Conservation (phyloP, 139 green algal species). For the Edaphochlamys debaryana region DNA sequence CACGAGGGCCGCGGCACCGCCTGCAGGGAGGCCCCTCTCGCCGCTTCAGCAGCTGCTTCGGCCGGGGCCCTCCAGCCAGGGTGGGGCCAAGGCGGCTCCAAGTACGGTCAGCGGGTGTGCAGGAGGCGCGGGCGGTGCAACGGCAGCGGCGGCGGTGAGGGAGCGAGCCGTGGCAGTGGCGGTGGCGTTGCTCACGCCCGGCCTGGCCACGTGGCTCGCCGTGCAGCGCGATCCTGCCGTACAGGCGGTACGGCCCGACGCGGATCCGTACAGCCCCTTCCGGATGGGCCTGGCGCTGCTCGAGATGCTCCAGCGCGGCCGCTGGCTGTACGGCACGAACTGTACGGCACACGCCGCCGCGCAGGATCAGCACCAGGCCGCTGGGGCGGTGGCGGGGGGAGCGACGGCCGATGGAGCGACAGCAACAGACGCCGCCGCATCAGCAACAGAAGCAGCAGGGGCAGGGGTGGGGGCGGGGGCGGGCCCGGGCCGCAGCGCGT, state of each 20-base stretch:
- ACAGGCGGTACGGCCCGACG: neutral
- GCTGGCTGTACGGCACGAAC: no score
- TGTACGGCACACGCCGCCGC: neutral
- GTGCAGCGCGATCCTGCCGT: neutral
- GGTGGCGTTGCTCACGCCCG: constrained; percentile 23
- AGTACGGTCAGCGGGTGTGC: no score
- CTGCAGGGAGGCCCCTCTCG: no score
- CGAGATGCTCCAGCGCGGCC: neutral
- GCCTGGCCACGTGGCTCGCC: constrained; percentile 1
- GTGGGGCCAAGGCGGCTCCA: no score
- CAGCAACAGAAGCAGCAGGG: no score
- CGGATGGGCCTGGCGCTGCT: constrained; percentile 12
- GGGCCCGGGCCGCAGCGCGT: neutral
- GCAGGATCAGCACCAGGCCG: neutral
- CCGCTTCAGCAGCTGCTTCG: no score
- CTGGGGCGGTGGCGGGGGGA: neutral
- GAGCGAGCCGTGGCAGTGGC: neutral
- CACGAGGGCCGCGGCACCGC: no score
- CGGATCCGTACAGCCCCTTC: constrained; percentile 26
- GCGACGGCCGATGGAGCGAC: no score
- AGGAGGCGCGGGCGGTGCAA: no score
- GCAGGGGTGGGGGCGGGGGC: neutral
- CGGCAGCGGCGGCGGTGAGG: neutral
- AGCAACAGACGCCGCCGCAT: no score
- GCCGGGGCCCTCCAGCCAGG: no score